These are phyloP conservation scores for Diaporthe amygdali DNA, from an alignment of 2,329 filamentous ascomycete genomes.

Conservation along the genomic window DNA sequence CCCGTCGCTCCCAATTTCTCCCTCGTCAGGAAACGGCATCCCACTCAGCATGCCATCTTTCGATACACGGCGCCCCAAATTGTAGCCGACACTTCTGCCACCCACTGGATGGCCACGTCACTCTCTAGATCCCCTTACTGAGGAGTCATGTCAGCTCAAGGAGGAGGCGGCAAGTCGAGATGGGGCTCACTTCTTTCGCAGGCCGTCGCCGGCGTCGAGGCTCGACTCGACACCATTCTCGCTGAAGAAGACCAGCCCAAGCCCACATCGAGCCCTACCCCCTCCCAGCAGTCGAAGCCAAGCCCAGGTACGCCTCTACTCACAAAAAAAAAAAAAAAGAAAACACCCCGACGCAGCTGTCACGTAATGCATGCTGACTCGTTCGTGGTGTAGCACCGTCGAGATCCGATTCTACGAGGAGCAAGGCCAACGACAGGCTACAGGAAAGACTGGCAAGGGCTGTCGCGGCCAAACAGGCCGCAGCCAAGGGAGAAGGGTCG, in stretches of 20 bases:
- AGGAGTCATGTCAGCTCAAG: slow-evolving; percentile 51
- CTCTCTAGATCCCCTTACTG: slow-evolving; percentile 19
- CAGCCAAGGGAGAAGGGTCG: slow-evolving; percentile 49
- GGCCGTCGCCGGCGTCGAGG: slow-evolving; percentile 93
- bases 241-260: slow-evolving; percentile 70
- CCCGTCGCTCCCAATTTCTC: slow-evolving; percentile 15
- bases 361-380: slow-evolving; percentile 12
- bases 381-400: slow-evolving; percentile 50
- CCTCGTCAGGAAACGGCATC: slow-evolving; percentile 17
- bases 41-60: slow-evolving; percentile 23
- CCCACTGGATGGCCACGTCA: slow-evolving; percentile 27
- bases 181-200: slow-evolving; percentile 86
- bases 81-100: slow-evolving; percentile 1
- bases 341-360: not conserved
- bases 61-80: not conserved
- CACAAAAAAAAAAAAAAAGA: no score
- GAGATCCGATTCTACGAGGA: slow-evolving; percentile 64
- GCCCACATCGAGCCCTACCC: slow-evolving; percentile 38
- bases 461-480: slow-evolving; percentile 71
- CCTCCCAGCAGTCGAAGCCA: slow-evolving; percentile 38
- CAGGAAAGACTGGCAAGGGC: slow-evolving; percentile 91
- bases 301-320: slow-evolving; percentile 34
- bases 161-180: slow-evolving; percentile 57
- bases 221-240: slow-evolving; percentile 88
- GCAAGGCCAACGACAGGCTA: slow-evolving; percentile 76